A percentile compares a stretch with the other conserved stretches of the same genome.
Conservation (phyloP, 73 alveolate genomes). For the Stentor coeruleus region DNA sequence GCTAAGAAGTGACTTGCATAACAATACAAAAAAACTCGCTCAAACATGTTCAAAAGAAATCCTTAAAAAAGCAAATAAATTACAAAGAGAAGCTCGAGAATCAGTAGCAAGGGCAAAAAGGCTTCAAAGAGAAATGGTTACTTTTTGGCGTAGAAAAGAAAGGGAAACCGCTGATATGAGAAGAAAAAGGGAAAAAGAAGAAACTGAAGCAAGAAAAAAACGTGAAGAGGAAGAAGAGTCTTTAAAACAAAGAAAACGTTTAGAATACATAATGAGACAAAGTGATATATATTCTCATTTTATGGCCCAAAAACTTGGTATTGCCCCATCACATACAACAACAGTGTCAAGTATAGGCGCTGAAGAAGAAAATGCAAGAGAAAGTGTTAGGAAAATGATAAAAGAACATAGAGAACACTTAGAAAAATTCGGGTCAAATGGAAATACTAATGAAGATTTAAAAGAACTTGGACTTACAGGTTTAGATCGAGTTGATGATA, state of each 20-base stretch:
- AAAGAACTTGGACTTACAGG: conserved; percentile 46
- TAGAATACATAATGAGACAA: conserved; percentile 94
- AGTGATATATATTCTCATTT: conserved; percentile 95
- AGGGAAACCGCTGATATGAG: conserved; percentile 94
- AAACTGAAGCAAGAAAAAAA: conserved; percentile 87
- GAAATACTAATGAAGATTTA: conserved; percentile 35
- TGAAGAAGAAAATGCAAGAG: conserved; percentile 88
- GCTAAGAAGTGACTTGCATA: conserved; percentile 81
- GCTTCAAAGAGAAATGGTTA: conserved; percentile 86
- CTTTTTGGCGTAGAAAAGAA: conserved; percentile 94
- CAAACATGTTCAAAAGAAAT: conserved; percentile 84
- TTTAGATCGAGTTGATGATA: conserved; percentile 84
- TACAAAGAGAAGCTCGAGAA: conserved; percentile 87
- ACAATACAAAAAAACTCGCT: conserved; percentile 77
- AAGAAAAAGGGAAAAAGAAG: conserved; percentile 93
- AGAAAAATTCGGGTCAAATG: conserved; percentile 61
- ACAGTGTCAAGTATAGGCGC: conserved; percentile 55
- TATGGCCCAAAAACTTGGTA: conserved; percentile 97
- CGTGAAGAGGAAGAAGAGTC: conserved; percentile 96
- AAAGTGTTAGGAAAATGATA: conserved; percentile 72
- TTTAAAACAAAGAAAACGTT: conserved; percentile 86
- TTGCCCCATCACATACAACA: conserved; percentile 64
- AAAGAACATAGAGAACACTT: conserved; percentile 73
- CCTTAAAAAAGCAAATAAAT: conserved; percentile 81
- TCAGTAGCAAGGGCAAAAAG: conserved; percentile 80